Percentiles rank a stretch among this genome's conserved stretches.
phyloP scores from a whole-genome alignment of 1,284 basidiomycete genomes.

The Caloboletus inedulis region DNA sequence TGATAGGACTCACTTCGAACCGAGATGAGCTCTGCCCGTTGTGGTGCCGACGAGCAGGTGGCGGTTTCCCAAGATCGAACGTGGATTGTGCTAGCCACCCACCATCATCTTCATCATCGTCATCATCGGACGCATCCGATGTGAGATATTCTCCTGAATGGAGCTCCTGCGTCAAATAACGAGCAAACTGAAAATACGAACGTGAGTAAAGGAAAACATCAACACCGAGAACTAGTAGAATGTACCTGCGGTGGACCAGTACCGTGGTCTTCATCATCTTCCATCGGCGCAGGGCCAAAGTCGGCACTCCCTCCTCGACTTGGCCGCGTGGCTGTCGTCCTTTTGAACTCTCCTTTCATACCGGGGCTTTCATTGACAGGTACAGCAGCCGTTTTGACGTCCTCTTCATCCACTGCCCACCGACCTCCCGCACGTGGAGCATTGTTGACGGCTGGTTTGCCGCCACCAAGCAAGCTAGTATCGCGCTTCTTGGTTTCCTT shows the following conservation, averaged over 20 bases:
- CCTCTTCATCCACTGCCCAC: constrained; percentile 75
- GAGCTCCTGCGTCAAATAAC: constrained; percentile 72
- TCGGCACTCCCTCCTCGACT: constrained; percentile 57
- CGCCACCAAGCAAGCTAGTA: constrained; percentile 78
- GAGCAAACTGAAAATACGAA: constrained; percentile 55
- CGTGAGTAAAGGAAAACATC: constrained; percentile 1
- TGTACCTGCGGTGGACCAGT: constrained; percentile 57
- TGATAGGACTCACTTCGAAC: constrained; percentile 53
- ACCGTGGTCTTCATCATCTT: constrained; percentile 40
- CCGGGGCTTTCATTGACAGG: constrained; percentile 24
- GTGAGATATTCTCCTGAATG: constrained; percentile 56
- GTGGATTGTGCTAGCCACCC: constrained; percentile 76
- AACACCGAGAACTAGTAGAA: constrained; percentile 6
- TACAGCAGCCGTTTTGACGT: constrained; percentile 36
- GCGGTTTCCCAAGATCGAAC: constrained; percentile 59
- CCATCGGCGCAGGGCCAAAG: constrained; percentile 58
- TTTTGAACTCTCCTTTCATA: constrained; percentile 56
- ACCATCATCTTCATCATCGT: constrained; percentile 66
- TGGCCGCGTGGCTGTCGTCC: constrained; percentile 43
- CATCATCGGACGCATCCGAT: constrained; percentile 59
- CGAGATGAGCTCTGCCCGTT: constrained; percentile 53
- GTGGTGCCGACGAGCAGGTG: constrained; percentile 50
- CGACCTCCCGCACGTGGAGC: constrained; percentile 35
- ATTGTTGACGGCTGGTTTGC: constrained; percentile 60
- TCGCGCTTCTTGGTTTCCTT: constrained; percentile 84